Conservation (phyloP, 164 flowering plant species). For the Macadamia integrifolia region DNA sequence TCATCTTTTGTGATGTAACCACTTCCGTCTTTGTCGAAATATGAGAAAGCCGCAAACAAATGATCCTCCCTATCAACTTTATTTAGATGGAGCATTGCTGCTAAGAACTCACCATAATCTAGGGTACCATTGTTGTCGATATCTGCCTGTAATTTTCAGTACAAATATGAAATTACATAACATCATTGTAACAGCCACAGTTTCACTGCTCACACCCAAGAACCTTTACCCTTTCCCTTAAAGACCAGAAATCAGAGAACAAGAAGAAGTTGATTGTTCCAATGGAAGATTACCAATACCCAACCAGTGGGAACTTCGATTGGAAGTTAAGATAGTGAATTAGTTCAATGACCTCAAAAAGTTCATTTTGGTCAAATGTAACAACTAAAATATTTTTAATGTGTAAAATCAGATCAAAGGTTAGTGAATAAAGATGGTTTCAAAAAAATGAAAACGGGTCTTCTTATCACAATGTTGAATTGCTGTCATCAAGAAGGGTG, state of each 20-base stretch:
- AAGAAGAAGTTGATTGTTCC: not conserved
- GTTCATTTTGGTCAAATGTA: not conserved
- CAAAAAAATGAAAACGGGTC: too few relatives aligned
- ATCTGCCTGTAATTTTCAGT: conserved; percentile 42
- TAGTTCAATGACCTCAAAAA: not conserved
- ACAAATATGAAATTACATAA: not conserved
- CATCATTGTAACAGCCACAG: not conserved
- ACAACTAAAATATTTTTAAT: not conserved
- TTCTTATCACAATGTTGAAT: too few relatives aligned
- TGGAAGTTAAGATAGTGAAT: not conserved
- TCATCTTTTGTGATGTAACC: conserved; percentile 75
- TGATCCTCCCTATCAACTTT: conserved; percentile 64
- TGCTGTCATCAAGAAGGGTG: too few relatives aligned
- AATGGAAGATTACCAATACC: not conserved
- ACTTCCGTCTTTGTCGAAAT: conserved; percentile 76
- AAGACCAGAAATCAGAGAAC: not conserved
- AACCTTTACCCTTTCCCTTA: not conserved
- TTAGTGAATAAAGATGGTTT: not conserved
- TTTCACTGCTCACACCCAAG: too few relatives aligned
- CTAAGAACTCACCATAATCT: conserved; percentile 63
- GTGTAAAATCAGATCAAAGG: not conserved
- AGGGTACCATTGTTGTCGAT: conserved; percentile 66
- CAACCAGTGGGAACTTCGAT: not conserved
- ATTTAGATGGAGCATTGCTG: conserved; percentile 70
- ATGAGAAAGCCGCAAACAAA: conserved; percentile 61